phyloP scores from a whole-genome alignment of 148 eudicot genomes.

The Polygonum aviculare region DNA sequence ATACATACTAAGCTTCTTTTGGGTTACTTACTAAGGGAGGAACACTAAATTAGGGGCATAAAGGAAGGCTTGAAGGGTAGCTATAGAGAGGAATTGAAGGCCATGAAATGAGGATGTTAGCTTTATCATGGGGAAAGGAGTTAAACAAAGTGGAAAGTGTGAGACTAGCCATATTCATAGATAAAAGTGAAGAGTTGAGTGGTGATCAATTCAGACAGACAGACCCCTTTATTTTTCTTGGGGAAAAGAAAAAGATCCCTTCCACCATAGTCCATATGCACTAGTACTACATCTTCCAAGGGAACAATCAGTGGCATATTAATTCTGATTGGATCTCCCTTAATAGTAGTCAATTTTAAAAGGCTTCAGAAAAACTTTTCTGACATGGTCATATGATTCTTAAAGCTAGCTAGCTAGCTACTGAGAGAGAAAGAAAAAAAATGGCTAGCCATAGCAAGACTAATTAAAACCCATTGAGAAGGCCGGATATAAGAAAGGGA shows the following conservation, averaged over 20 bases:
- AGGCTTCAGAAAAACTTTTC: conserved; percentile 23
- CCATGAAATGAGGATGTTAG: neutral
- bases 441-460: no score
- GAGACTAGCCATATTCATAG: conserved; percentile 1
- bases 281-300: conserved; percentile 17
- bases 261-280: neutral
- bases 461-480: neutral
- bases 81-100: neutral
- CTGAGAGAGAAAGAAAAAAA: neutral
- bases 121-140: conserved; percentile 6
- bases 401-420: conserved; percentile 14
- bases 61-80: neutral
- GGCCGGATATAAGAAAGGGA: no score
- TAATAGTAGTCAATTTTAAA: conserved; percentile 25
- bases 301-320: conserved; percentile 28
- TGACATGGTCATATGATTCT: conserved; percentile 47
- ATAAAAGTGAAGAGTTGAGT: neutral
- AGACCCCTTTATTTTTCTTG: neutral
- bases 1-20: neutral
- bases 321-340: conserved; percentile 34
- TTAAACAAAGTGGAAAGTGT: neutral
- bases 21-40: neutral
- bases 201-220: conserved; percentile 6
- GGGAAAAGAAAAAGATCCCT: neutral
- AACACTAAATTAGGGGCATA: neutral